Percentiles rank a stretch among this genome's conserved stretches.
These are phyloP conservation scores for Cercospora sp. DNA, from an alignment of 2,329 filamentous ascomycete genomes.

Conservation along the genomic window DNA sequence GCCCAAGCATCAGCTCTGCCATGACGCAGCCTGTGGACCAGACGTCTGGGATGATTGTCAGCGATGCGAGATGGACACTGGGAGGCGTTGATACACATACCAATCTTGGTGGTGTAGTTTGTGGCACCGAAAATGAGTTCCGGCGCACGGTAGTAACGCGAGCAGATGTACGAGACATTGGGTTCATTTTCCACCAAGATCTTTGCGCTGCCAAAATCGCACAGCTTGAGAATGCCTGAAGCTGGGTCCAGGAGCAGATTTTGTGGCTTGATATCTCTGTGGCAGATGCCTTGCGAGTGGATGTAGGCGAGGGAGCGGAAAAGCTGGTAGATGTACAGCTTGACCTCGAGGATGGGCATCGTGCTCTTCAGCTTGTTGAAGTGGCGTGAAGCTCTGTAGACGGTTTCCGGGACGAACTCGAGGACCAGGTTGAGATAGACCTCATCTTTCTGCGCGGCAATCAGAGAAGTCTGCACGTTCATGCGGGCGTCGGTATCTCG, in stretches of 20 bases:
- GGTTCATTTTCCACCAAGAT: conserved; percentile 98
- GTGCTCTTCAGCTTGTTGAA: conserved; percentile 99
- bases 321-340: conserved; percentile 99
- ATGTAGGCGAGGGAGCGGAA: conserved; percentile 98
- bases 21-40: conserved; percentile 99
- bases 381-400: conserved; percentile 95
- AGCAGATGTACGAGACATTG: conserved; percentile 99
- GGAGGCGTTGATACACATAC: conserved; percentile 57
- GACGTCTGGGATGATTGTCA: conserved; percentile 66
- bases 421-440: conserved; percentile 98
- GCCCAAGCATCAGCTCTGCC: conserved; percentile 98
- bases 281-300: conserved; percentile 98
- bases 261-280: conserved; percentile 98
- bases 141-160: conserved; percentile 95
- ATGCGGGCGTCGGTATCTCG: conserved; percentile 40
- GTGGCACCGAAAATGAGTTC: conserved; percentile 98
- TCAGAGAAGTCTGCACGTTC: conserved; percentile 42
- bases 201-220: conserved; percentile 98
- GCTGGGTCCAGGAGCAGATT: conserved; percentile 91
- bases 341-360: conserved; percentile 98
- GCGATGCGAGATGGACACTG: neutral
- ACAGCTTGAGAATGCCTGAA: conserved; percentile 91
- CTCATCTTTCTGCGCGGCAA: conserved; percentile 69
- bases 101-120: conserved; percentile 99
- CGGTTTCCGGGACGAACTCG: conserved; percentile 96